Base-by-base conservation (phyloP, 345 rosid genomes). In the Garcia nutans region DNA sequence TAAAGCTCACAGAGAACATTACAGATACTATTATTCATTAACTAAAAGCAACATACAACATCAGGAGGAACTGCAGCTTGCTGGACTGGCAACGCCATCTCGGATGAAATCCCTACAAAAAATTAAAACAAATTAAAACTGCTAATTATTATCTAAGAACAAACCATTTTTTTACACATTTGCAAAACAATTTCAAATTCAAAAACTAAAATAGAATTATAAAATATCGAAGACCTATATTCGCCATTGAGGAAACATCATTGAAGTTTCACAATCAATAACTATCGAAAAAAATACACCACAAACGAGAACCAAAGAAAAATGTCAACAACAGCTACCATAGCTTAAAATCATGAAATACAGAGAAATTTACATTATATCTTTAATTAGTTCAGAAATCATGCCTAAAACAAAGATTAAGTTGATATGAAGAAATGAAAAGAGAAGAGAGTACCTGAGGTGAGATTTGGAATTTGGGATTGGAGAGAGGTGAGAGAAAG, bases 401-500 rank as follows among this genome's bases (percentile, higher is more conserved):
- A 26, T 28, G 13, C 3, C 1, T 28, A 70, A 33, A 20, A 2
- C 0, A 59, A 22, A 58, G 20, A 3, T 44, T 9, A 55, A 41
- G 13, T 54, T 20, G 49, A 58, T 26, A n/a, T 24, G 50, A 7
- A 50, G 12, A 64, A 31, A 16, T 5, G 49, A 68, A 64, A 5
- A 26, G 59, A 41, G 16, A 19, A 16, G 17, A 22, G 23, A 50
- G 62, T 17, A 75, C 80, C 65, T 26, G 76, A 77, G 49, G 58
- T 64, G 6, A 13, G 76, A 56, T 28, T 71, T 41, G 79, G 77
- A 68, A 76, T 69, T 59, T 41, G 79, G 77, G 71, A 76, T 69
- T 59, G 41, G 52, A 72, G 65, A 13, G 41, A 37, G 82, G 78
- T 47, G 85, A 78, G 69, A 82, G 75, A 20, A 67, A 68, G 65